A percentile compares a stretch with the other conserved stretches of the same genome.
phyloP scores from a whole-genome alignment of 495 filamentous ascomycete species.

The Neurospora sp. region DNA sequence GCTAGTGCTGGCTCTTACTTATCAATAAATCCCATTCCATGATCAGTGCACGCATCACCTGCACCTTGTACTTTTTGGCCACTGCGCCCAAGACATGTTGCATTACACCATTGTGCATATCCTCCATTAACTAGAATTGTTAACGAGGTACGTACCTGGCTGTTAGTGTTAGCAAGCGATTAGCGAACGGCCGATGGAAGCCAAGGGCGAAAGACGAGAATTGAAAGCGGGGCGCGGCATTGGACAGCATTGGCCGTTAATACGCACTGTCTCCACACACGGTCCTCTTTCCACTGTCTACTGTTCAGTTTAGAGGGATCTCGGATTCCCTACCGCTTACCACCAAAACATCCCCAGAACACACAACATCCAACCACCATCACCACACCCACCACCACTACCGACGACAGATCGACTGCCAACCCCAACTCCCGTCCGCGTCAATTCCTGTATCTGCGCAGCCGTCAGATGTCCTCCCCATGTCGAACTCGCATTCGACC shows the following conservation, averaged over 20 bases:
- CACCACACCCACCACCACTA: background rate
- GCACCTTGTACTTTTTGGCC: background rate
- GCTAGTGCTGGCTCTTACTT: background rate
- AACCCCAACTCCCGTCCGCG: background rate
- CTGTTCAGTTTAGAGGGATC: background rate
- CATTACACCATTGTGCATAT: background rate
- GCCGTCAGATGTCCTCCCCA: slow-evolving; percentile 41
- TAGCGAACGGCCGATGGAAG: background rate
- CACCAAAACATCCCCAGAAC: background rate
- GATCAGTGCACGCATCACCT: background rate
- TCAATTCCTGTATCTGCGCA: background rate
- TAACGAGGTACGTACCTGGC: background rate
- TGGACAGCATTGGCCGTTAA: background rate
- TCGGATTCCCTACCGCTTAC: background rate
- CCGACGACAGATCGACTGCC: background rate
- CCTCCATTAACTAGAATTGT: background rate
- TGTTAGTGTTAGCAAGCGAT: background rate
- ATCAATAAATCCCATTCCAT: background rate
- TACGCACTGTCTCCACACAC: background rate
- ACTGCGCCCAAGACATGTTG: background rate
- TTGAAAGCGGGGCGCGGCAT: background rate
- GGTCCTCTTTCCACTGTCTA: background rate
- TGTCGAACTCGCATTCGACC: slow-evolving; percentile 35
- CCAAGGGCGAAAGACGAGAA: background rate
- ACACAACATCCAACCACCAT: background rate